Evolutionary conservation across 2,329 filamentous ascomycete genomes (phyloP), one percentile per base, ranked within the genome.

Genomic region (Pseudogymnoascus sp.): DNA sequence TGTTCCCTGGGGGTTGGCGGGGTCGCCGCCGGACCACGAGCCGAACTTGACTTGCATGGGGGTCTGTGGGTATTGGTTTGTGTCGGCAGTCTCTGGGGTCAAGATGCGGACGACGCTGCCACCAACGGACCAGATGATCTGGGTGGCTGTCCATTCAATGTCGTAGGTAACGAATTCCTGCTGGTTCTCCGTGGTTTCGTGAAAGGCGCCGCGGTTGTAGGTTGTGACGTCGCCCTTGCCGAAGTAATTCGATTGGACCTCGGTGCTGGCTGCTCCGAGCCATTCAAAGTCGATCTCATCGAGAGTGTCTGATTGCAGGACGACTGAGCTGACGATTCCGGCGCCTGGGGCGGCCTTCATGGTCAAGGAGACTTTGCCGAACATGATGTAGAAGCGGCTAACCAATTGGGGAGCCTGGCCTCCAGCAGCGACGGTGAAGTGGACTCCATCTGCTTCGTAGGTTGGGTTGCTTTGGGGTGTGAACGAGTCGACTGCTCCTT

Each of bases 301-400:
- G 47, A 97, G 82, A 69, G 84, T 84, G 73, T 97, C 93, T 11
- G 92, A 97, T 76, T 96, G 87, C 66, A 99, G 79, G 7, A 99
- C 91, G 10, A 94, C 82, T 50, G 91, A 94, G 74, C 90, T 96
- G 66, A 99, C 92, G 69, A 99, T 97, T 63, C 94, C 94, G 8
- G 84, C 86, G 6, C 94, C 94, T 0, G 92, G 87, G 8, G 94
- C 92, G 26, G 90, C 86, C 76, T 93, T 92, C 78, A 97, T 82
- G 33, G 84, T 87, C 67, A 92, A 84, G 66, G 96, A 89, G 71
- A 97, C 89, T 65, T 87, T 89, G 67, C 94, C 94, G 73, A 97
- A 99, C 94, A 99, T 97, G 78, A 99, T 96, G 80, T 97, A 97
- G 84, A 96, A 97, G 70, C 94, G 84, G 64, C 92, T 96, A 66